phyloP scores from a whole-genome alignment of 352 stramenopile genomes.

The Globisporangium barbulae region DNA sequence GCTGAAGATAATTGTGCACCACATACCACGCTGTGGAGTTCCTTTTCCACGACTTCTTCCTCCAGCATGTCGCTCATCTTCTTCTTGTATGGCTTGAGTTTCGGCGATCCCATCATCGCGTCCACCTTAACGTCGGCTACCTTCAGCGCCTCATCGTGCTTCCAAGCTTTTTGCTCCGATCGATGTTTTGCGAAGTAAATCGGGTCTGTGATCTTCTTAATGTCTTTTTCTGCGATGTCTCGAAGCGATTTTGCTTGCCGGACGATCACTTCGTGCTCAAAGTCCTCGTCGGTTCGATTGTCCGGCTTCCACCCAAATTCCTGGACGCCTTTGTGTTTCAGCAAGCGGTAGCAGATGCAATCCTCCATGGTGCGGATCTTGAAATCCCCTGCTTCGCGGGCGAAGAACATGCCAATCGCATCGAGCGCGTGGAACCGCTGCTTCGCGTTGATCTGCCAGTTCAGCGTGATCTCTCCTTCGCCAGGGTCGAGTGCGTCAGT shows the following conservation, averaged over 20 bases:
- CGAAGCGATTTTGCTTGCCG: slow-evolving; percentile 36
- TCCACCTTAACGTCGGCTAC: slow-evolving; percentile 24
- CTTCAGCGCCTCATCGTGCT: slow-evolving; percentile 20
- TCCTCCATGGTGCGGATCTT: slow-evolving; percentile 41
- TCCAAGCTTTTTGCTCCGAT: slow-evolving; percentile 7
- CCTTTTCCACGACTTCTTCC: slow-evolving; percentile 35
- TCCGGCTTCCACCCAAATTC: slow-evolving; percentile 44
- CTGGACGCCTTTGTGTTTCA: slow-evolving; percentile 34
- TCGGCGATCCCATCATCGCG: slow-evolving; percentile 29
- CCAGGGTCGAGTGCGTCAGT: slow-evolving; percentile 41
- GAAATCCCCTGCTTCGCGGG: slow-evolving; percentile 26
- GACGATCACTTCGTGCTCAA: slow-evolving; percentile 37
- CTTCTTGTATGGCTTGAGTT: slow-evolving; percentile 48
- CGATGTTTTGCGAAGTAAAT: background rate
- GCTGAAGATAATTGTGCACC: background rate
- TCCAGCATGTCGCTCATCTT: slow-evolving; percentile 48
- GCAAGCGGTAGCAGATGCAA: slow-evolving; percentile 53
- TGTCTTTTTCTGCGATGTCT: slow-evolving; percentile 21
- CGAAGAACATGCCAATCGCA: slow-evolving; percentile 59
- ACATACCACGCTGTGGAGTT: slow-evolving; percentile 28
- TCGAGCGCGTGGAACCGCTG: slow-evolving; percentile 56
- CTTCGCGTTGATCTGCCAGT: slow-evolving; percentile 47
- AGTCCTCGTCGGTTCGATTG: slow-evolving; percentile 28
- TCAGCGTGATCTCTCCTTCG: slow-evolving; percentile 56
- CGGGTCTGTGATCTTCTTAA: slow-evolving; percentile 20